These are phyloP conservation scores for Botrytis galanthina DNA, from an alignment of 2,329 filamentous ascomycete species.

Conservation along the genomic window DNA sequence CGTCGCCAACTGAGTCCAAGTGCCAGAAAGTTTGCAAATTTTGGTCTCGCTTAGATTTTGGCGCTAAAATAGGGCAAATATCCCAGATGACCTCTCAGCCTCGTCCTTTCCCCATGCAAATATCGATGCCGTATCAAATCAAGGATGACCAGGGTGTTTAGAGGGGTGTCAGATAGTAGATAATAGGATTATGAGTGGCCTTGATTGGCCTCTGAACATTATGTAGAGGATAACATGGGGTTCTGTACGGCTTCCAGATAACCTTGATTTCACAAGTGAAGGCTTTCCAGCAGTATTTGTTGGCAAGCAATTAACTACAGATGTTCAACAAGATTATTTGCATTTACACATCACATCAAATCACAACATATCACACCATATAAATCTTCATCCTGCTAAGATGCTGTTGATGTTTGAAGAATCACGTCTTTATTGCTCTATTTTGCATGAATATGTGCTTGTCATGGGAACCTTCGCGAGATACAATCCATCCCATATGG, in stretches of 20 bases:
- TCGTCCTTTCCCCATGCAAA: background rate
- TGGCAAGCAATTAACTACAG: background rate
- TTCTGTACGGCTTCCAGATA: background rate
- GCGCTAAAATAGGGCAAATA: slow-evolving; percentile 18
- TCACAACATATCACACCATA: background rate
- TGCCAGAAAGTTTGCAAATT: slow-evolving; percentile 1
- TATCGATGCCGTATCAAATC: background rate
- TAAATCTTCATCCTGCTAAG: background rate
- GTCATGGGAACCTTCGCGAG: slow-evolving; percentile 28
- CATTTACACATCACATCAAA: background rate
- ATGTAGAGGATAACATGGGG: background rate
- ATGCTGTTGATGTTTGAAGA: slow-evolving; percentile 28
- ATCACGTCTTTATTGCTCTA: slow-evolving; percentile 38
- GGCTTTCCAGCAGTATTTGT: background rate
- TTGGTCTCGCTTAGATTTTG: slow-evolving; percentile 15
- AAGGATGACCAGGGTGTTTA: background rate
- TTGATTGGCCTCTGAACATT: background rate
- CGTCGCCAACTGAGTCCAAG: background rate
- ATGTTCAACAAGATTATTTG: background rate
- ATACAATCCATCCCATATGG: slow-evolving; percentile 31
- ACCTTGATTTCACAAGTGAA: background rate
- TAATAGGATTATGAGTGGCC: background rate
- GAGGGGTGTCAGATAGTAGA: background rate
- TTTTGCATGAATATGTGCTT: slow-evolving; percentile 32
- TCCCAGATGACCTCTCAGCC: slow-evolving; percentile 7